These are phyloP conservation scores for Daldinia caldariorum DNA, from an alignment of 495 filamentous ascomycete genomes.

Conservation along the genomic window DNA sequence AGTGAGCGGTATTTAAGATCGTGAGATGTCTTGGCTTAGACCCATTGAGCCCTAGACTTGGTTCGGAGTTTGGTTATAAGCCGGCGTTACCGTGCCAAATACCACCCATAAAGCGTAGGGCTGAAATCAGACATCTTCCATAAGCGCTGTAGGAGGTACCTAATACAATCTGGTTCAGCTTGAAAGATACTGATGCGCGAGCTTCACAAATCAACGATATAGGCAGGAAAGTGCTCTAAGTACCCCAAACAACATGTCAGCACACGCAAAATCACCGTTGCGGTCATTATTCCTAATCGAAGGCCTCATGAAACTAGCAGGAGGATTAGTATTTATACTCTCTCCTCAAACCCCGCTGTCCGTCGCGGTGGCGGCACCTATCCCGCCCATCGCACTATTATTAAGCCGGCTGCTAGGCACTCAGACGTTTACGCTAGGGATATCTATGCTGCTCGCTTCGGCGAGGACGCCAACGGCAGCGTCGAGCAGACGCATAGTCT, in stretches of 20 bases:
- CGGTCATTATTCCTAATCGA: slow-evolving; percentile 29
- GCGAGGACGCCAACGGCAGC: slow-evolving; percentile 17
- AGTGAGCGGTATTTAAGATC: not conserved
- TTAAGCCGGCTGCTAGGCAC: slow-evolving; percentile 33
- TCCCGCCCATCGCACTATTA: slow-evolving; percentile 23
- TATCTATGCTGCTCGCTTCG: slow-evolving; percentile 39
- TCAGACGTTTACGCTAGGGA: slow-evolving; percentile 32
- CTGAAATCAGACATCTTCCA: not conserved
- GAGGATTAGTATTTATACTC: slow-evolving; percentile 25
- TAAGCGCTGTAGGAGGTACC: not conserved
- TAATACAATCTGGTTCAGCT: not conserved
- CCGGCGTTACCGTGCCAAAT: slow-evolving; percentile 3
- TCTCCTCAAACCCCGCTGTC: slow-evolving; percentile 29
- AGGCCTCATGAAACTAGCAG: slow-evolving; percentile 32
- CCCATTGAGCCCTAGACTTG: not conserved
- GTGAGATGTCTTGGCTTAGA: slow-evolving; percentile 16
- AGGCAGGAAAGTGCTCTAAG: not conserved
- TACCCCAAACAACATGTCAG: slow-evolving; percentile 17
- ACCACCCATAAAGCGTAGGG: not conserved
- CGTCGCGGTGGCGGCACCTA: slow-evolving; percentile 22
- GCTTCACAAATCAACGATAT: not conserved
- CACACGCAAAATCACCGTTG: slow-evolving; percentile 21
- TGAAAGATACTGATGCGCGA: not conserved
- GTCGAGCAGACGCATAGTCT: slow-evolving; percentile 25
- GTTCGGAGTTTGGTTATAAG: not conserved